Conservation (phyloP, 2,329 filamentous ascomycete genomes). For the Macrophomina tecta region DNA sequence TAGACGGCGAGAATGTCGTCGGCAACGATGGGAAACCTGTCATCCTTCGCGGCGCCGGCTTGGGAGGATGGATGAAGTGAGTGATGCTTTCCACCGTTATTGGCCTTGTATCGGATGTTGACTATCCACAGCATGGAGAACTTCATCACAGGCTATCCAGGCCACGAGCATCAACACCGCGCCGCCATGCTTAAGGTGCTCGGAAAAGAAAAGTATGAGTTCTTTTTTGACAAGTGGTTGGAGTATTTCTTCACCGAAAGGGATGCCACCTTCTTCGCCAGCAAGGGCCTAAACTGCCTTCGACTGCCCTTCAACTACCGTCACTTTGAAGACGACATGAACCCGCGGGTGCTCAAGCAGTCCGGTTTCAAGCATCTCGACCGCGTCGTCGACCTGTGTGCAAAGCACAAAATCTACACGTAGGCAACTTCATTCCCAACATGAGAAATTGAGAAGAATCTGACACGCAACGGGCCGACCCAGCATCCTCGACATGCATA, state of each 20-base stretch:
- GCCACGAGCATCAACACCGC: slow-evolving; percentile 63
- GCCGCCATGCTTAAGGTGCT: slow-evolving; percentile 60
- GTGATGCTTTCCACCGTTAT: no score
- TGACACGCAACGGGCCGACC: no score
- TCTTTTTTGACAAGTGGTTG: slow-evolving; percentile 62
- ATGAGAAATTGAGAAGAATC: no score
- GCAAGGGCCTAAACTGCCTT: slow-evolving; percentile 63
- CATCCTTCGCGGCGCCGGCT: slow-evolving; percentile 56
- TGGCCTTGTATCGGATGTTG: background rate
- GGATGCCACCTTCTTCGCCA: slow-evolving; percentile 65
- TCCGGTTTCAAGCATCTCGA: slow-evolving; percentile 59
- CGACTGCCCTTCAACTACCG: slow-evolving; percentile 67
- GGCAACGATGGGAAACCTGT: slow-evolving; percentile 53
- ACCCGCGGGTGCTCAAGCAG: slow-evolving; percentile 55
- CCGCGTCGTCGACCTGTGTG: slow-evolving; percentile 56
- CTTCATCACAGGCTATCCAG: slow-evolving; percentile 68
- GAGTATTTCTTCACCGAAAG: slow-evolving; percentile 65
- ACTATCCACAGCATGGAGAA: slow-evolving; percentile 60
- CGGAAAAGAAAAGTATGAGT: slow-evolving; percentile 62
- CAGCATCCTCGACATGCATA: slow-evolving; percentile 48
- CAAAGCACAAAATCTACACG: slow-evolving; percentile 56
- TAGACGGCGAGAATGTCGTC: slow-evolving; percentile 53
- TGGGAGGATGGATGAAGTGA: slow-evolving; percentile 54
- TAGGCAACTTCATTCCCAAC: no score
- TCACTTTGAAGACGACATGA: slow-evolving; percentile 61